Evolutionary conservation across 768 basidiomycete species (phyloP).

Genomic region (Termitomyces sp.): DNA sequence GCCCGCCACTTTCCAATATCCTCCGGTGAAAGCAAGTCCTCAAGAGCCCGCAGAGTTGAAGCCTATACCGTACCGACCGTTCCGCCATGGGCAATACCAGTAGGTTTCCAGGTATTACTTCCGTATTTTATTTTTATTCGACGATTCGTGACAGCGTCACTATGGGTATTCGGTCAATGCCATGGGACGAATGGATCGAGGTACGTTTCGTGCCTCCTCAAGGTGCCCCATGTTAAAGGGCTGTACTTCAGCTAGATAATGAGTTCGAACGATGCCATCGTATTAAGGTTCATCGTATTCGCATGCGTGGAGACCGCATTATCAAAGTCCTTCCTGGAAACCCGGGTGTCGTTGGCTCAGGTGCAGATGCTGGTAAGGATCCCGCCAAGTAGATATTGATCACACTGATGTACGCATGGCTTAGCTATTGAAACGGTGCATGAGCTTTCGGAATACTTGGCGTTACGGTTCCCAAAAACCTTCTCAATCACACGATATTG

Average conservation of each 20-base stretch:
- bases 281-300: constrained; percentile 54
- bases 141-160: constrained; percentile 10
- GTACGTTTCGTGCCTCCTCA: constrained; percentile 25
- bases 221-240: not conserved
- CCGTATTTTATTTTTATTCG: not conserved
- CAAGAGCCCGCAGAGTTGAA: constrained; percentile 38
- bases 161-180: constrained; percentile 37
- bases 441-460: constrained; percentile 64
- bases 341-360: constrained; percentile 33
- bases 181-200: constrained; percentile 72
- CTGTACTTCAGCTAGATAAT: constrained; percentile 46
- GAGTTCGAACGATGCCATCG: constrained; percentile 48
- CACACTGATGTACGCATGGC: not conserved
- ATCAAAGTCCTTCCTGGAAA: constrained; percentile 47
- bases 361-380: constrained; percentile 30
- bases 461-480: constrained; percentile 53
- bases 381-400: not conserved
- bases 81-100: constrained; percentile 60
- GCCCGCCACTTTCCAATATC: constrained; percentile 47
- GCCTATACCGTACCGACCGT: constrained; percentile 63
- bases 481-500: constrained; percentile 47
- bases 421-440: constrained; percentile 63
- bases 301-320: constrained; percentile 42
- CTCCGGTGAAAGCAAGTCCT: constrained; percentile 37
- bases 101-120: constrained; percentile 24